Conservation (phyloP, 2,329 filamentous ascomycete species). For the Cryphonectria japonica region DNA sequence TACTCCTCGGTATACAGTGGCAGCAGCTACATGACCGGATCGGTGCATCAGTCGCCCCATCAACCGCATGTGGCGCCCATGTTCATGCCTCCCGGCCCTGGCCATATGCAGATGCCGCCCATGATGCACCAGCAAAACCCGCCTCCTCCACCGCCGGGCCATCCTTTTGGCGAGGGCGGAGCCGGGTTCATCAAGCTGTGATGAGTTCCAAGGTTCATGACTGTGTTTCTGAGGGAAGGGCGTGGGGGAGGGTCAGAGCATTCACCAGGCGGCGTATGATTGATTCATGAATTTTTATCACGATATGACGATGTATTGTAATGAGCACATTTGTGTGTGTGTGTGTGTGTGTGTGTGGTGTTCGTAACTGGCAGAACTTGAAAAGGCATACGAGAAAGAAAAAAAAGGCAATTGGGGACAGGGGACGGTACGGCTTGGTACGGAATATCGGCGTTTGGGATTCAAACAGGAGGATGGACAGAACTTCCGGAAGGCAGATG, state of each 20-base stretch:
- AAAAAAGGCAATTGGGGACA: neutral
- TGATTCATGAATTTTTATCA: neutral
- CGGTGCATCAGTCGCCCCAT: neutral
- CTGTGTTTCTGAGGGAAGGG: neutral
- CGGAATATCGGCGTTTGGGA: neutral
- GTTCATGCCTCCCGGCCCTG: neutral
- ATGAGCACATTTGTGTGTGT: neutral
- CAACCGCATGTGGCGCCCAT: neutral
- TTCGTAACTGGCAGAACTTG: neutral
- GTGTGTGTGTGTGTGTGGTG: neutral
- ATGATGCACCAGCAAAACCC: slow-evolving; percentile 7
- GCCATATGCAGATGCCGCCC: slow-evolving; percentile 13
- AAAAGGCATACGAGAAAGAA: neutral
- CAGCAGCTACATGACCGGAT: neutral
- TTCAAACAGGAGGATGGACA: neutral
- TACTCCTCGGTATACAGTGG: neutral
- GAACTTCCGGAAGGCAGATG: neutral
- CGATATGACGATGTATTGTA: neutral
- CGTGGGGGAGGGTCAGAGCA: neutral
- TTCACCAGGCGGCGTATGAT: neutral
- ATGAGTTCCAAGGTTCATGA: neutral
- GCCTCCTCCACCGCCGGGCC: neutral
- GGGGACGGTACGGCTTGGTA: neutral
- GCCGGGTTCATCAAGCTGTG: slow-evolving; percentile 6
- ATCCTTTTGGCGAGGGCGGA: neutral